Evolutionary conservation across 768 basidiomycete species (phyloP).

Genomic region (Mycena chlorophos): DNA sequence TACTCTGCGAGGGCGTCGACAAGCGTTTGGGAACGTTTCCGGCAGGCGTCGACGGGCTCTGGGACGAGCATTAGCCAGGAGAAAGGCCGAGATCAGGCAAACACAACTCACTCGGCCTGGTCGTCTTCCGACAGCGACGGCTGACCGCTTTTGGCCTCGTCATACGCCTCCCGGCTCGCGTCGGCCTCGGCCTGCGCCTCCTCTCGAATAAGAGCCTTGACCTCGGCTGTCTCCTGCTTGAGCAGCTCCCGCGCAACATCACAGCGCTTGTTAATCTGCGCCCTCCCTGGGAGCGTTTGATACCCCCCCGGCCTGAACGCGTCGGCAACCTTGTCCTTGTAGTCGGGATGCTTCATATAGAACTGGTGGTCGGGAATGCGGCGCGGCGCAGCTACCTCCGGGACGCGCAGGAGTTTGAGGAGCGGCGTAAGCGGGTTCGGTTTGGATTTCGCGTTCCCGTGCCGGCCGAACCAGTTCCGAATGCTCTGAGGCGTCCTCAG

Average conservation of each 20-base stretch:
- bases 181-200: not conserved
- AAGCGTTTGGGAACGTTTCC: not conserved
- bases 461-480: conserved; percentile 2
- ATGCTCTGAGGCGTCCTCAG: not conserved
- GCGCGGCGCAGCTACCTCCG: not conserved
- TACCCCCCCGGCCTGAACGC: not conserved
- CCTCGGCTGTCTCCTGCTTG: not conserved
- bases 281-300: no score
- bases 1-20: not conserved
- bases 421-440: not conserved
- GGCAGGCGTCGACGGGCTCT: not conserved
- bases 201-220: not conserved
- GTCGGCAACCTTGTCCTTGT: not conserved
- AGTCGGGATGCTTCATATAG: conserved; percentile 7
- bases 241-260: not conserved
- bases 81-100: no score
- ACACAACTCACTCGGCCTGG: not conserved
- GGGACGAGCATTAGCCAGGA: not conserved
- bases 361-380: not conserved
- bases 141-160: not conserved
- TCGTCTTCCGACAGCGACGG: not conserved
- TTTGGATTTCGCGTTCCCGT: no score
- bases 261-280: not conserved
- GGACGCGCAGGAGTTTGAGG: not conserved
- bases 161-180: not conserved